Conservation (phyloP, 1,139 yeast genomes). For the Lodderomyces jiufengensis region DNA sequence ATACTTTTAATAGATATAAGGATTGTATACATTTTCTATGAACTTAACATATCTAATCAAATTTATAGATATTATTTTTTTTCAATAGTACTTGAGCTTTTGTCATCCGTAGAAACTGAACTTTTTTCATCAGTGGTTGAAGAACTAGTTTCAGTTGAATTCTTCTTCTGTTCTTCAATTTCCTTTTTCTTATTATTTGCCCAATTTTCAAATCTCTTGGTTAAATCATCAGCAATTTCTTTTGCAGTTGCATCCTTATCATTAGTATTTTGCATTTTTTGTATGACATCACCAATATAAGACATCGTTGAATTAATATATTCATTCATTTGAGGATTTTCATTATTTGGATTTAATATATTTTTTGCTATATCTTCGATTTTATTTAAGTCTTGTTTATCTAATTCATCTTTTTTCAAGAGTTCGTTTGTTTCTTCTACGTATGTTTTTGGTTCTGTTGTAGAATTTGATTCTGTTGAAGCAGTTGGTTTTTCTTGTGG, state of each 20-base stretch:
- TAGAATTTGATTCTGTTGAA: neutral
- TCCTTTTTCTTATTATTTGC: conserved; percentile 15
- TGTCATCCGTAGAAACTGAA: neutral
- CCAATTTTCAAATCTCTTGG: conserved; percentile 30
- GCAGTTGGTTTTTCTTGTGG: neutral
- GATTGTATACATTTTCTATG: conserved; percentile 43
- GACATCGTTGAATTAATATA: conserved; percentile 25
- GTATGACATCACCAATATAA: conserved; percentile 26
- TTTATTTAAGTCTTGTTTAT: conserved; percentile 7
- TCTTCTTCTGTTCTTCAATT: conserved; percentile 5
- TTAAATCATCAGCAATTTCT: conserved; percentile 39
- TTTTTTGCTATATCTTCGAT: conserved; percentile 18
- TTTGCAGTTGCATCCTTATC: conserved; percentile 35
- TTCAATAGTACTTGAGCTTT: no score
- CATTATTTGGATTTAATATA: conserved; percentile 29
- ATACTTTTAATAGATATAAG: conserved; percentile 50
- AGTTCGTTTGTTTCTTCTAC: neutral
- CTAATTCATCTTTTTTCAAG: conserved; percentile 2
- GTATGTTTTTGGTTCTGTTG: conserved; percentile 1
- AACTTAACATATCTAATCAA: no score
- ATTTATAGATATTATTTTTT: no score
- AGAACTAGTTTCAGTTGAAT: neutral
- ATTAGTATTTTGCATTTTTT: conserved; percentile 29
- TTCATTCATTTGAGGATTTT: conserved; percentile 25
- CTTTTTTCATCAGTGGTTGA: neutral